Evolutionary conservation across 2,329 filamentous ascomycete genomes (phyloP).

Genomic region (Botryosphaeria dothidea): DNA sequence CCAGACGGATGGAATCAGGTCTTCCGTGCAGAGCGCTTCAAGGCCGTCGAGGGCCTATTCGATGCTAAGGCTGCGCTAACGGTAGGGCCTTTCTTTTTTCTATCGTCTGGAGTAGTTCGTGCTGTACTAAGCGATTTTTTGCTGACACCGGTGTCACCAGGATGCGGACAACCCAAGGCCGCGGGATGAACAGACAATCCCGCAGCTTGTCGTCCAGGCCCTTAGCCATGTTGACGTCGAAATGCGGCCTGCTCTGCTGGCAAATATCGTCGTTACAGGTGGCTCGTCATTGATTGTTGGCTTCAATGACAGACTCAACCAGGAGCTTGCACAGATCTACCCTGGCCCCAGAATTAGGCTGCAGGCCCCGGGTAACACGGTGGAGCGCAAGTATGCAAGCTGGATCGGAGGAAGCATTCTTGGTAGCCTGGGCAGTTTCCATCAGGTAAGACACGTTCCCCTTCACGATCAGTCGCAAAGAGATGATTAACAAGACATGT

Average conservation of each 20-base stretch:
- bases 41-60: conserved; percentile 85
- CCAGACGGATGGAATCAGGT: conserved; percentile 95
- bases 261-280: conserved; percentile 91
- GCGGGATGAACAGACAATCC: conserved; percentile 76
- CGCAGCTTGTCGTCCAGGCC: conserved; percentile 75
- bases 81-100: neutral
- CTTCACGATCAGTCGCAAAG: neutral
- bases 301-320: conserved; percentile 86
- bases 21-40: conserved; percentile 86
- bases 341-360: conserved; percentile 86
- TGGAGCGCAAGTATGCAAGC: conserved; percentile 85
- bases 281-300: conserved; percentile 85
- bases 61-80: conserved; percentile 75
- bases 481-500: neutral
- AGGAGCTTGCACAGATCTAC: conserved; percentile 78
- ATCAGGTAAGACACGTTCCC: conserved; percentile 58
- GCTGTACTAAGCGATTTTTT: no score
- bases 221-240: conserved; percentile 85
- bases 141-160: conserved; percentile 24
- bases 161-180: conserved; percentile 53
- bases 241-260: conserved; percentile 76
- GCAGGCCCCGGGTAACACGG: conserved; percentile 80
- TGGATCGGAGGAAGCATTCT: conserved; percentile 98
- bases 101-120: no score
- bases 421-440: conserved; percentile 92